Percentiles rank a stretch among this genome's conserved stretches.
These are phyloP conservation scores for Auricularia cornea DNA, from an alignment of 768 basidiomycete genomes.

Conservation along the genomic window DNA sequence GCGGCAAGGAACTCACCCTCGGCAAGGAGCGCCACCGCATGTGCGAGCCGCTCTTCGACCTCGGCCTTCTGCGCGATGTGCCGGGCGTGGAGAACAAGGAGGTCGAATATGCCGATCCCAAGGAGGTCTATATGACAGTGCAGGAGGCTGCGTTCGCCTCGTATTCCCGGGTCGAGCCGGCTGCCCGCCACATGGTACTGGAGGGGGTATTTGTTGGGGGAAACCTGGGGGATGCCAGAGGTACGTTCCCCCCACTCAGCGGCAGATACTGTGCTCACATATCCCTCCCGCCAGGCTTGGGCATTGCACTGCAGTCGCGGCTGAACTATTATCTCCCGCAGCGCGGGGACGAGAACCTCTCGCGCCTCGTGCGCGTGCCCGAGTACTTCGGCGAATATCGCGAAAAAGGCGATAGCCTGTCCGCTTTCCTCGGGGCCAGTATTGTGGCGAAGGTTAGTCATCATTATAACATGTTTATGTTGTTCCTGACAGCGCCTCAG, in stretches of 20 bases:
- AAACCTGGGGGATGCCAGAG: constrained; percentile 62
- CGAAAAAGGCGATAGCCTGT: constrained; percentile 73
- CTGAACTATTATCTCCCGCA: constrained; percentile 53
- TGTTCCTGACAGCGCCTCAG: constrained; percentile 27
- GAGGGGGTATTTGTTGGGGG: constrained; percentile 77
- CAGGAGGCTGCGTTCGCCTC: constrained; percentile 62
- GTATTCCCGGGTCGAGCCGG: constrained; percentile 51
- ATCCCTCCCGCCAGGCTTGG: constrained; percentile 43
- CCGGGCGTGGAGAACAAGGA: constrained; percentile 21
- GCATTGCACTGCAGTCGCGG: constrained; percentile 61
- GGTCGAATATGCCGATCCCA: constrained; percentile 13
- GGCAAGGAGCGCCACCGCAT: constrained; percentile 87
- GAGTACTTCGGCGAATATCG: constrained; percentile 90
- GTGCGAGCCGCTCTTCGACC: constrained; percentile 85
- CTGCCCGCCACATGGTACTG: constrained; percentile 66
- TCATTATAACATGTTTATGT: constrained; percentile 8
- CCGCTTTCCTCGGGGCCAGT: constrained; percentile 72
- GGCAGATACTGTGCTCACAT: background rate
- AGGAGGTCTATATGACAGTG: constrained; percentile 33
- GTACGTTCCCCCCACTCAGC: constrained; percentile 27
- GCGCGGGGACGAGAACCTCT: constrained; percentile 65
- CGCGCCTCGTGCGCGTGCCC: constrained; percentile 63
- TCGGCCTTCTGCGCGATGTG: constrained; percentile 39
- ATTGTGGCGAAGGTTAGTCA: constrained; percentile 72
- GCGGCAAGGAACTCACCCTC: constrained; percentile 59